Percentiles rank a stretch among this genome's conserved stretches.
phyloP scores from a whole-genome alignment of 2,329 filamentous ascomycete genomes.

The Aspergillus alliaceus region DNA sequence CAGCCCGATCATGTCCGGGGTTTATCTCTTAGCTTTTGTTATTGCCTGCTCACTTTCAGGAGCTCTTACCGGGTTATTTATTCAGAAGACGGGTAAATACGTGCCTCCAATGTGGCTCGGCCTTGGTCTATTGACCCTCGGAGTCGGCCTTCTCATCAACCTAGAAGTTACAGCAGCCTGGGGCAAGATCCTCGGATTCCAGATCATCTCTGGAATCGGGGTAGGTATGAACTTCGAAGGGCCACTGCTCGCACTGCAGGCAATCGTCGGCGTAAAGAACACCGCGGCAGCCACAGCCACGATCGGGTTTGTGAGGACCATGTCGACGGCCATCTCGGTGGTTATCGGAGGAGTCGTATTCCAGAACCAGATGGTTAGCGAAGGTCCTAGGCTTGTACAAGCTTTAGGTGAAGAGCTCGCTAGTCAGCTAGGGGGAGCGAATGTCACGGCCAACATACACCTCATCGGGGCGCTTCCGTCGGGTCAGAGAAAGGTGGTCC shows the following conservation, averaged over 20 bases:
- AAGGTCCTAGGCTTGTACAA: not conserved
- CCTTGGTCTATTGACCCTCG: conserved; percentile 61
- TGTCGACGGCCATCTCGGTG: conserved; percentile 65
- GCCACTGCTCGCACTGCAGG: conserved; percentile 55
- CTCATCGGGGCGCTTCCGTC: not conserved
- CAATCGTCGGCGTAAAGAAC: conserved; percentile 46
- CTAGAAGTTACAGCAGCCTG: conserved; percentile 38
- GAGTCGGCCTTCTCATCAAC: conserved; percentile 65
- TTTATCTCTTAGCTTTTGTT: conserved; percentile 71
- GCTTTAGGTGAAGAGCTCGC: not conserved
- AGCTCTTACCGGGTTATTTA: conserved; percentile 63
- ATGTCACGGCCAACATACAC: not conserved
- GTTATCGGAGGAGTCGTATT: conserved; percentile 73
- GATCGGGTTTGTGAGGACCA: conserved; percentile 57
- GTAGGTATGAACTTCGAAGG: conserved; percentile 52
- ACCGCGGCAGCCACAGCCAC: conserved; percentile 51
- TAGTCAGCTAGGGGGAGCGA: not conserved
- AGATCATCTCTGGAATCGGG: conserved; percentile 51
- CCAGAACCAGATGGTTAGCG: conserved; percentile 53
- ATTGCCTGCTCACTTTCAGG: conserved; percentile 66
- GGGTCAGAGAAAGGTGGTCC: not conserved
- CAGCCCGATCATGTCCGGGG: conserved; percentile 68
- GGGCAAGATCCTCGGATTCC: conserved; percentile 41
- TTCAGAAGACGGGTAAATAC: conserved; percentile 71
- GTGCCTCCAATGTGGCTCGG: conserved; percentile 60